Evolutionary conservation across 1,139 yeast genomes (phyloP), one percentile per base, ranked within the genome.

Genomic region (Yamadazyma atlantica): DNA sequence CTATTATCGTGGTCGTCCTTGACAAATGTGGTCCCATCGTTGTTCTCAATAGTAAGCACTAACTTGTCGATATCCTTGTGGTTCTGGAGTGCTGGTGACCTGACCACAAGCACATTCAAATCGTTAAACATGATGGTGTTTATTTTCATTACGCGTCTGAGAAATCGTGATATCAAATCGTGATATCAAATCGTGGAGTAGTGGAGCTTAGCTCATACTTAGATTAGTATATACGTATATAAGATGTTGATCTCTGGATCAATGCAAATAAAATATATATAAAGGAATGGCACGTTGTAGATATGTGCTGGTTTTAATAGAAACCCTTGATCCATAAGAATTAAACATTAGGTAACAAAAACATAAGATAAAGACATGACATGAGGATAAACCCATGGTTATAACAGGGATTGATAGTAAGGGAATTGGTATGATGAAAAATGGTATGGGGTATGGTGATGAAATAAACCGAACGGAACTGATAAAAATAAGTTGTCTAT

Each of bases 101-200:
- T 61, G 15, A 78, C 51, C 0, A 78, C 51, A 30, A 77, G 60
- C 9, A 45, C 38, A 18, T 29, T 30, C n/a, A 37, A 32, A 19
- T 41, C 46, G 27, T 43, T 41, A 39, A 48, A 48, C 50, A 46
- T 48, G 5, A n/a, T 23, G 6, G 26, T 23, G 26, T 23, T 23
- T 6, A 19, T 6, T 23, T 23, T 8, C 12, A 7, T 8, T 11
- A 11, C 26, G 26, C 12, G 26, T 23, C n/a, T n/a, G n/a, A n/a
- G n/a, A n/a, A n/a, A n/a, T n/a, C n/a, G n/a, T n/a, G n/a, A n/a
- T n/a, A n/a, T n/a, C n/a, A n/a, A n/a, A n/a, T n/a, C n/a, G n/a
- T n/a, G n/a, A n/a, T n/a, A n/a, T n/a, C n/a, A n/a, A n/a, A n/a
- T n/a, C n/a, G n/a, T n/a, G n/a, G n/a, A n/a, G n/a, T n/a, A n/a